These are phyloP conservation scores for Strobilomyces echinocephalus DNA, from an alignment of 768 basidiomycete genomes.

Conservation along the genomic window DNA sequence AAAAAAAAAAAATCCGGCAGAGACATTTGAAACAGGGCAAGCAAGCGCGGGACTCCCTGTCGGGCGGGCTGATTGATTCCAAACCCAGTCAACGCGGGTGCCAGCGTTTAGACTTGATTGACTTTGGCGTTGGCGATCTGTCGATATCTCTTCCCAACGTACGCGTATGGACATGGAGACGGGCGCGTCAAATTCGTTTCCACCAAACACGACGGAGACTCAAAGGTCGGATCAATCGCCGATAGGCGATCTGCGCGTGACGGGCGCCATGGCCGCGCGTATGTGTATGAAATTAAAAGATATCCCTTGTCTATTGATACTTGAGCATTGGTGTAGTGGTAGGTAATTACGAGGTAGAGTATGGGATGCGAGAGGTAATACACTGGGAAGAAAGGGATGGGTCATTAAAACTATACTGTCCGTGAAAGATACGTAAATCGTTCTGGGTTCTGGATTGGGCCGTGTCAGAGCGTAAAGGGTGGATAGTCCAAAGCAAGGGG, in stretches of 20 bases:
- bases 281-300: slow-evolving; percentile 13
- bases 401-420: slow-evolving; percentile 18
- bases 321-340: slow-evolving; percentile 15
- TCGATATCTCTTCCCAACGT: neutral
- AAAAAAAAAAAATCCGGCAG: too few relatives aligned
- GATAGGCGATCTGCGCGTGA: slow-evolving; percentile 12
- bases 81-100: slow-evolving; percentile 19
- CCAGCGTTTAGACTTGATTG: slow-evolving; percentile 22
- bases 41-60: slow-evolving; percentile 4
- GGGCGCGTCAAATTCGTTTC: slow-evolving; percentile 16
- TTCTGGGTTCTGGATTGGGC: slow-evolving; percentile 13
- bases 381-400: slow-evolving; percentile 8
- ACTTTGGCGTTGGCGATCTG: slow-evolving; percentile 19
- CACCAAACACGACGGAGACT: neutral
- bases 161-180: slow-evolving; percentile 14
- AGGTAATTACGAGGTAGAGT: slow-evolving; percentile 21
- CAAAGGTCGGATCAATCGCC: slow-evolving; percentile 18
- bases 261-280: neutral
- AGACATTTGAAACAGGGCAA: slow-evolving; percentile 23
- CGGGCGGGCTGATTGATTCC: neutral
- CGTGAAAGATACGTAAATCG: slow-evolving; percentile 25
- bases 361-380: slow-evolving; percentile 20
- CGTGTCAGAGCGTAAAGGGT: slow-evolving; percentile 9
- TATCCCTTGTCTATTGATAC: slow-evolving; percentile 16
- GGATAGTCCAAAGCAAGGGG: neutral